These are phyloP conservation scores for Davidsoniella eucalypti DNA, from an alignment of 2,329 filamentous ascomycete species.

Conservation along the genomic window DNA sequence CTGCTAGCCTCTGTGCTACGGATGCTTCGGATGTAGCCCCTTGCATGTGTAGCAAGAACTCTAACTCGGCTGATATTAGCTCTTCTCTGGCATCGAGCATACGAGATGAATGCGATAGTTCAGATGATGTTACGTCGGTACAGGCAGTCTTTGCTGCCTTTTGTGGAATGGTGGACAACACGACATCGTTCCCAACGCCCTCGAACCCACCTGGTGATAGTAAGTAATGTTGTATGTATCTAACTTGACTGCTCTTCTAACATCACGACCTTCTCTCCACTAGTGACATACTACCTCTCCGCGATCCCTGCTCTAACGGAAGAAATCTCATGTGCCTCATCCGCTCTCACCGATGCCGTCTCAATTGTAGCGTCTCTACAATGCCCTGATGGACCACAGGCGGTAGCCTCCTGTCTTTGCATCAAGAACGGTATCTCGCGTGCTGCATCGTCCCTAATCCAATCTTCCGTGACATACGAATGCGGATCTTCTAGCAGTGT, in stretches of 20 bases:
- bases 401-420: conserved; percentile 36
- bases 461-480: conserved; percentile 26
- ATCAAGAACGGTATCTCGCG: conserved; percentile 31
- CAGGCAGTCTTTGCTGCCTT: conserved; percentile 34
- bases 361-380: not conserved
- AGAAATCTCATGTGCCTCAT: conserved; percentile 29
- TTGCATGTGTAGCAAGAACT: conserved; percentile 35
- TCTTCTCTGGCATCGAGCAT: conserved; percentile 27
- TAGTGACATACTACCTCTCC: conserved; percentile 39
- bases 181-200: conserved; percentile 30
- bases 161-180: conserved; percentile 33
- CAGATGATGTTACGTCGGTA: conserved; percentile 25
- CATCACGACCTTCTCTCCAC: not conserved
- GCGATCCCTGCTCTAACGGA: conserved; percentile 30
- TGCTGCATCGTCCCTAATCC: conserved; percentile 27
- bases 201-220: conserved; percentile 33
- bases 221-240: conserved; percentile 18
- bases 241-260: conserved; percentile 3
- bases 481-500: conserved; percentile 28
- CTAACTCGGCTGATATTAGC: conserved; percentile 29
- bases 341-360: conserved; percentile 19
- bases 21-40: conserved; percentile 28
- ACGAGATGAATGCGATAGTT: conserved; percentile 28
- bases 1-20: conserved; percentile 22
- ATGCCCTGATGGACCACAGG: conserved; percentile 24